Percentiles rank a stretch among this genome's conserved stretches.
Evolutionary conservation across 345 rosid genomes (phyloP).

Genomic region (Eutrema yunnanense): DNA sequence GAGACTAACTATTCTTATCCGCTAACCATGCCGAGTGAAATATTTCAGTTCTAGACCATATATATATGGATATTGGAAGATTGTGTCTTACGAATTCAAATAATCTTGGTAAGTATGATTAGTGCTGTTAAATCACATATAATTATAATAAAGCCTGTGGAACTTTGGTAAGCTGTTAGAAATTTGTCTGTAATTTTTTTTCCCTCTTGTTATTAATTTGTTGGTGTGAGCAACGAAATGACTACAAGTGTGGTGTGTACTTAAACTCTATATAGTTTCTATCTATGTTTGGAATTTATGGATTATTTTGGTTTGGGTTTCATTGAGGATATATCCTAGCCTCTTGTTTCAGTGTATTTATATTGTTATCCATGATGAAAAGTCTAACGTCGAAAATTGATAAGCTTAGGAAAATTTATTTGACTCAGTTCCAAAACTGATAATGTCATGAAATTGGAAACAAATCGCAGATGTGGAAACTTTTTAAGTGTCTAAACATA

Average conservation of each 20-base stretch:
- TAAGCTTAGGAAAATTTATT: not conserved
- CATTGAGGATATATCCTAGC: not conserved
- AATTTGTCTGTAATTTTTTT: constrained; percentile 3
- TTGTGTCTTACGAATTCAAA: constrained; percentile 16
- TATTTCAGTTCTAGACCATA: constrained; percentile 46
- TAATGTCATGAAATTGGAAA: not conserved
- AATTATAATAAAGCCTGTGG: constrained; percentile 21
- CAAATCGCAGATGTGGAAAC: not conserved
- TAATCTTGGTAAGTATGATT: constrained; percentile 18
- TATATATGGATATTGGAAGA: constrained; percentile 10
- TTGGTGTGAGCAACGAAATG: constrained; percentile 19
- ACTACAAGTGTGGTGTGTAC: constrained; percentile 19
- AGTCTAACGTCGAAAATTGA: not conserved
- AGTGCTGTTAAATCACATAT: constrained; percentile 27
- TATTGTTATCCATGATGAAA: not conserved
- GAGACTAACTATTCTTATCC: constrained; percentile 45
- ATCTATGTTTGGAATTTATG: constrained; percentile 15
- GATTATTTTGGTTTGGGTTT: constrained; percentile 5
- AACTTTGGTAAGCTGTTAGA: constrained; percentile 18
- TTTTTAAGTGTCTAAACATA: not conserved
- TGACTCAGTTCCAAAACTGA: not conserved
- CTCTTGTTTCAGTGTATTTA: not conserved
- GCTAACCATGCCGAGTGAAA: constrained; percentile 53
- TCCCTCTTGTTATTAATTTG: constrained; percentile 1
- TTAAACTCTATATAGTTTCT: not conserved